These are phyloP conservation scores for Kregervanrija pseudodelftensis DNA, from an alignment of 805 yeast species.

Conservation along the genomic window DNA sequence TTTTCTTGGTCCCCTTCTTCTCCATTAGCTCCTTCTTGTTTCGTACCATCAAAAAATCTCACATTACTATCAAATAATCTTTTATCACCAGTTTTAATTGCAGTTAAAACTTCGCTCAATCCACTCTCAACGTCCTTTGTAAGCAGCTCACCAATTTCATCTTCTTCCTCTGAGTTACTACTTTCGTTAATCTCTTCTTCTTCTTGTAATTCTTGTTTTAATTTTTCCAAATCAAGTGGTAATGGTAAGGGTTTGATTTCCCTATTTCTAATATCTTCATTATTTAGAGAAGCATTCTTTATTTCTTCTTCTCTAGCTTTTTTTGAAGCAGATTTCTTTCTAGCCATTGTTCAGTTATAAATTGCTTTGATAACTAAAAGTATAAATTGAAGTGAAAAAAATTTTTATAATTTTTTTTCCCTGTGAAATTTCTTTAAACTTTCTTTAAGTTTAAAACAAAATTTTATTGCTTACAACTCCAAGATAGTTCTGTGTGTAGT, in stretches of 20 bases:
- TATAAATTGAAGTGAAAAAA: no score
- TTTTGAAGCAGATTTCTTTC: slow-evolving; percentile 82
- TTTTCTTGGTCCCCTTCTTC: slow-evolving; percentile 42
- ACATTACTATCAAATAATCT: slow-evolving; percentile 58
- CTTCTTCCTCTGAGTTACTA: slow-evolving; percentile 50
- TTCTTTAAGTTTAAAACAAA: no score
- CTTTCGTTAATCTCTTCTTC: slow-evolving; percentile 30
- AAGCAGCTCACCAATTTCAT: slow-evolving; percentile 80
- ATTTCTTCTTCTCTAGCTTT: slow-evolving; percentile 46
- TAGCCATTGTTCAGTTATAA: slow-evolving; percentile 45
- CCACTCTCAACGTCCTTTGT: slow-evolving; percentile 84
- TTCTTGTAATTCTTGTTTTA: slow-evolving; percentile 16
- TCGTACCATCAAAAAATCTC: slow-evolving; percentile 46
- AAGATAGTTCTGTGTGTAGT: no score
- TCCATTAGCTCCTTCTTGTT: slow-evolving; percentile 42
- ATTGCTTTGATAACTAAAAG: no score
- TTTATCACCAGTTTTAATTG: slow-evolving; percentile 64
- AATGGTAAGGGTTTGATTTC: slow-evolving; percentile 5
- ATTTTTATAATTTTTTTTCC: no score
- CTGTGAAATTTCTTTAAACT: no score
- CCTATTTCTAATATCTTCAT: no score
- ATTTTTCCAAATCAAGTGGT: slow-evolving; percentile 8
- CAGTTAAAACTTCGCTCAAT: slow-evolving; percentile 60
- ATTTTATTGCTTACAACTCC: no score
- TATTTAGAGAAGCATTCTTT: no score